Percentiles rank a stretch among this genome's conserved stretches.
These are phyloP conservation scores for Abelmoschus esculentus DNA, from an alignment of 345 rosid genomes.

Conservation along the genomic window DNA sequence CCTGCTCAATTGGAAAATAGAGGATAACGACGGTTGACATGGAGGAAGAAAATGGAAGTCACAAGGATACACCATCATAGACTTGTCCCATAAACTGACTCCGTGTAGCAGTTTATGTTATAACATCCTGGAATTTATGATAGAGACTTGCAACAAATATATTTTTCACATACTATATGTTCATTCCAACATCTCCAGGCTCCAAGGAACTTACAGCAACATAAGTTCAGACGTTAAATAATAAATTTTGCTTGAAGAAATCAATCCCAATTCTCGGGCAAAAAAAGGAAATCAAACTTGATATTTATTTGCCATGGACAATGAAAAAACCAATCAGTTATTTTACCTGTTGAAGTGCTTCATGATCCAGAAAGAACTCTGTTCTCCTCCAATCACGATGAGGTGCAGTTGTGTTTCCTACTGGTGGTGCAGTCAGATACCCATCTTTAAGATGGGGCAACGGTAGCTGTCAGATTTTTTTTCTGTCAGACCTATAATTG, in stretches of 20 bases:
- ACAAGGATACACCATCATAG: background rate
- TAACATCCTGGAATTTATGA: background rate
- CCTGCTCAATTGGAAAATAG: background rate
- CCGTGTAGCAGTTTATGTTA: background rate
- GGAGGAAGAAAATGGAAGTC: background rate
- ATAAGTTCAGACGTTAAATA: background rate
- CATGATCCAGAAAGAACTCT: constrained; percentile 8
- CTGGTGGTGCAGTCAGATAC: constrained; percentile 1
- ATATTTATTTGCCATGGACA: background rate
- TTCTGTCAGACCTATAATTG: background rate
- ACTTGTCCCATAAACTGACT: background rate
- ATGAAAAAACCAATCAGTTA: background rate
- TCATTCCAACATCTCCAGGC: background rate
- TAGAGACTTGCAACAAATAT: background rate
- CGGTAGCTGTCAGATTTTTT: constrained; percentile 4
- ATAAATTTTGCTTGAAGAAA: background rate
- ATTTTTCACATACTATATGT: background rate
- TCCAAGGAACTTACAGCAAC: background rate
- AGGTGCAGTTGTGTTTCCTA: background rate
- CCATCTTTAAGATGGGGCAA: constrained; percentile 10
- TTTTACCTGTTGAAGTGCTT: constrained; percentile 7
- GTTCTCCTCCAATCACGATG: constrained; percentile 9
- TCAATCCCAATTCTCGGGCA: background rate
- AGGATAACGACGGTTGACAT: background rate
- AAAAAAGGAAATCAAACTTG: background rate